Conservation (phyloP, 2,329 filamentous ascomycete species). For the Colletotrichum sp. region DNA sequence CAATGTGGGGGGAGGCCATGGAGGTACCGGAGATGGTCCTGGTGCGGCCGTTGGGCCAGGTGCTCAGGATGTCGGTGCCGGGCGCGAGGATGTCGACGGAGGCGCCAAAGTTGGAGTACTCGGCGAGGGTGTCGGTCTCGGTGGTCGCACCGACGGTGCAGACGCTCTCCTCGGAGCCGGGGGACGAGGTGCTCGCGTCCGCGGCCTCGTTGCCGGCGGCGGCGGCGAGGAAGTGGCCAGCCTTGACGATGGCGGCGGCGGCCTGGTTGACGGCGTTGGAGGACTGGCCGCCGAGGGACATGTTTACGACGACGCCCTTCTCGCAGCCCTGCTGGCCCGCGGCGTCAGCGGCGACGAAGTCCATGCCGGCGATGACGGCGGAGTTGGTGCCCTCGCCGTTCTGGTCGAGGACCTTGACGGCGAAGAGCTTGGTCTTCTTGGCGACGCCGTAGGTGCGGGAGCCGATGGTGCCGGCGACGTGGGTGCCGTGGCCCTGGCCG, state of each 20-base stretch:
- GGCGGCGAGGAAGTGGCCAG: conserved; percentile 58
- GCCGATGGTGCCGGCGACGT: conserved; percentile 51
- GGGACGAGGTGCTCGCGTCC: conserved; percentile 50
- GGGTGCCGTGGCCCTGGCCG: conserved; percentile 52
- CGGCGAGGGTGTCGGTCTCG: conserved; percentile 41
- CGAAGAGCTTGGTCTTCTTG: conserved; percentile 47
- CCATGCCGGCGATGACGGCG: conserved; percentile 48
- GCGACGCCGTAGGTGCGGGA: conserved; percentile 48
- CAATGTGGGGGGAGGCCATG: conserved; percentile 25
- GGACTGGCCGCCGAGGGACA: conserved; percentile 58
- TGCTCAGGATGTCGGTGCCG: conserved; percentile 49
- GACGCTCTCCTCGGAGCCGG: conserved; percentile 50
- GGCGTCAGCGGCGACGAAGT: conserved; percentile 43
- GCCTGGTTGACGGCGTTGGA: conserved; percentile 55
- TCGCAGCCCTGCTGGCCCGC: conserved; percentile 33
- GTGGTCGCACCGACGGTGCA: conserved; percentile 60
- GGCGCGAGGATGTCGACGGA: conserved; percentile 58
- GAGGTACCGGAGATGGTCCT: conserved; percentile 22
- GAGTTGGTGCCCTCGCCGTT: conserved; percentile 41
- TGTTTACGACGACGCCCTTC: conserved; percentile 56
- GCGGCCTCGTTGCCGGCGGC: conserved; percentile 58
- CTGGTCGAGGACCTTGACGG: conserved; percentile 49
- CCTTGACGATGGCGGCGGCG: conserved; percentile 47
- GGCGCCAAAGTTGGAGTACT: conserved; percentile 58
- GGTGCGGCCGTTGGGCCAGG: conserved; percentile 45